Base-by-base conservation (phyloP, 768 basidiomycete genomes). In the Suillus ampliporus region DNA sequence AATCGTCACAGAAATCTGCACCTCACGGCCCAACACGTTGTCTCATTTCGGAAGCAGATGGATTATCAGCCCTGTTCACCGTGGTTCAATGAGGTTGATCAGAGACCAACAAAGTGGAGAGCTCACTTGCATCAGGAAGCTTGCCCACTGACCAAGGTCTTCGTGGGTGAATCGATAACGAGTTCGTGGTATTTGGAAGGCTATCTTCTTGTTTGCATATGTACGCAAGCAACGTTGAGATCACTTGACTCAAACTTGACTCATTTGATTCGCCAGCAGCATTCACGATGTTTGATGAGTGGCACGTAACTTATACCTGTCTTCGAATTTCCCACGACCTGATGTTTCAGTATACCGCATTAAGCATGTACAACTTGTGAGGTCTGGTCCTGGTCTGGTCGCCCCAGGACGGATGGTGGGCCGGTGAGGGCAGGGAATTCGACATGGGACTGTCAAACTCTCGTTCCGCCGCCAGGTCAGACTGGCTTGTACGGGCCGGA, bases 11-110 rank as follows among this genome's bases (percentile, higher is more conserved):
- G 11, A 26, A 19, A 56, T 56, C 38, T 40, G 23, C 28, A 56
- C 37, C 54, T 21, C 54, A 19, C 54, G 23, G 26, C 54, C 23
- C 10, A 40, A 26, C 38, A 23, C 54, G 26, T 56, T 56, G 54
- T 23, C 34, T 56, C 54, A 56, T 56, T 56, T 56, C 54, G 54
- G 54, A 28, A 40, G 37, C 54, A 56, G 54, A 56, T 56, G 38
- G 54, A 56, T 40, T n/a, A n/a, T n/a, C n/a, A 56, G 40, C 23
- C 10, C 26, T 56, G 8, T 17, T 38, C 15, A 26, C 37, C 15
- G 2, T 38, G 10, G 10, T 38, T 17, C 37, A 56, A 56, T 21
- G 21, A 38, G 15, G 54, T 23, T 26, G 54, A 40, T 56, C 23
- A 38, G 17, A 26, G 15, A 26, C 37, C 37, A 56, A 26, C 5